Conservation (phyloP, 129 eudicot genomes). For the Centrapalus pauciflorus region DNA sequence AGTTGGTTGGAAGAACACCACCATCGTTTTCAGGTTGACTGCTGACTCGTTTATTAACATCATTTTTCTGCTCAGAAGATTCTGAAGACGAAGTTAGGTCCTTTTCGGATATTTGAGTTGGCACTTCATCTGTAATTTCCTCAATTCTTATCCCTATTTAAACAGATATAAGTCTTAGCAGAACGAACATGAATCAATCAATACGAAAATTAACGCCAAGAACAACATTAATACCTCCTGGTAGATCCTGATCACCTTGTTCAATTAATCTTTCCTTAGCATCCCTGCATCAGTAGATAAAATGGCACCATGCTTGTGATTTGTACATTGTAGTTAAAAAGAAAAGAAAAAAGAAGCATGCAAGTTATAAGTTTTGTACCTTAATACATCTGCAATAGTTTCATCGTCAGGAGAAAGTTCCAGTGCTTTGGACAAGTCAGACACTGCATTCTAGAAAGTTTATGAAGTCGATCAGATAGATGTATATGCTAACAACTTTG, state of each 20-base stretch:
- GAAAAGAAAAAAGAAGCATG: neutral
- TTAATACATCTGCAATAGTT: conserved; percentile 77
- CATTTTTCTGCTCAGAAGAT: conserved; percentile 33
- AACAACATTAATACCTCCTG: conserved; percentile 45
- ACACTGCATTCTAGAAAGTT: conserved; percentile 58
- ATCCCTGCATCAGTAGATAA: conserved; percentile 42
- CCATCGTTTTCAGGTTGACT: conserved; percentile 16
- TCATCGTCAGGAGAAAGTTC: conserved; percentile 95
- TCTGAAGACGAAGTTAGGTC: conserved; percentile 31
- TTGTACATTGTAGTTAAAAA: neutral
- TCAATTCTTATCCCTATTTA: conserved; percentile 72
- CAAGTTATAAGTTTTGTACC: conserved; percentile 40
- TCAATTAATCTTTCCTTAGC: conserved; percentile 43
- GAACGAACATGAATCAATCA: neutral
- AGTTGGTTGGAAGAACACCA: conserved; percentile 32
- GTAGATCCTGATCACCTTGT: conserved; percentile 45
- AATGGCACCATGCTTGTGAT: neutral
- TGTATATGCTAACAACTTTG: neutral
- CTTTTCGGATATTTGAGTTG: conserved; percentile 29
- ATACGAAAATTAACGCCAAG: conserved; percentile 4
- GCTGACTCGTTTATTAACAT: conserved; percentile 27
- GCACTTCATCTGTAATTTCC: conserved; percentile 77
- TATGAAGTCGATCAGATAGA: conserved; percentile 9
- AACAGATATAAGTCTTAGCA: neutral
- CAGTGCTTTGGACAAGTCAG: conserved; percentile 71